These are phyloP conservation scores for Pistacia vera DNA, from an alignment of 345 rosid species.

Conservation along the genomic window DNA sequence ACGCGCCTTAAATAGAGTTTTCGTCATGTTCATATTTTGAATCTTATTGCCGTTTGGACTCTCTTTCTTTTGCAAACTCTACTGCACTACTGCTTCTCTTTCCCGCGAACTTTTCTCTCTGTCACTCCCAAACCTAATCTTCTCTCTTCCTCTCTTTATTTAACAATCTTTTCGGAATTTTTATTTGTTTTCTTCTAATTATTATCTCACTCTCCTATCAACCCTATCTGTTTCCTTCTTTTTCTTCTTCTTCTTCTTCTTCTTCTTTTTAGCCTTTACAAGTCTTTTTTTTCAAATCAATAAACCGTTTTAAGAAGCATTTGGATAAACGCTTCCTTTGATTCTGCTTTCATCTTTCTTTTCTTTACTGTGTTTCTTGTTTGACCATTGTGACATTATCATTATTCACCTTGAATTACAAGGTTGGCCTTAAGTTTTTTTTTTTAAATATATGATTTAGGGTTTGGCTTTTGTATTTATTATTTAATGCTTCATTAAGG, in stretches of 20 bases:
- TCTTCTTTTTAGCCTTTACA: neutral
- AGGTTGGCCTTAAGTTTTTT: neutral
- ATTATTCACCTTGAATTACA: too few relatives aligned
- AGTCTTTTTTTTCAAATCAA: neutral
- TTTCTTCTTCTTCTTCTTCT: too few relatives aligned
- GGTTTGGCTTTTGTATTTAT: neutral
- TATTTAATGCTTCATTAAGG: neutral
- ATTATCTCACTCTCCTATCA: neutral
- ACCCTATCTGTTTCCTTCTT: neutral
- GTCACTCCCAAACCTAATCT: neutral
- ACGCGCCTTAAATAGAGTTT: neutral
- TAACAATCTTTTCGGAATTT: neutral
- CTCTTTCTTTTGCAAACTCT: neutral
- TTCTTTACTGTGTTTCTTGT: neutral
- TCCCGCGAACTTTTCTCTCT: neutral
- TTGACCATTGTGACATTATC: neutral
- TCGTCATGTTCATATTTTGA: neutral
- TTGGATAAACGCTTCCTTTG: conserved; percentile 4
- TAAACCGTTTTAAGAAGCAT: neutral
- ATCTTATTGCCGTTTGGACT: neutral
- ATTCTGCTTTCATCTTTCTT: conserved; percentile 6
- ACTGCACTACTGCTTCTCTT: neutral
- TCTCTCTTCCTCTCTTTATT: neutral
- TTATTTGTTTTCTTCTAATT: neutral
- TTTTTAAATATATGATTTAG: neutral